phyloP scores from a whole-genome alignment of 1,284 basidiomycete genomes.

The Bjerkandera adusta region DNA sequence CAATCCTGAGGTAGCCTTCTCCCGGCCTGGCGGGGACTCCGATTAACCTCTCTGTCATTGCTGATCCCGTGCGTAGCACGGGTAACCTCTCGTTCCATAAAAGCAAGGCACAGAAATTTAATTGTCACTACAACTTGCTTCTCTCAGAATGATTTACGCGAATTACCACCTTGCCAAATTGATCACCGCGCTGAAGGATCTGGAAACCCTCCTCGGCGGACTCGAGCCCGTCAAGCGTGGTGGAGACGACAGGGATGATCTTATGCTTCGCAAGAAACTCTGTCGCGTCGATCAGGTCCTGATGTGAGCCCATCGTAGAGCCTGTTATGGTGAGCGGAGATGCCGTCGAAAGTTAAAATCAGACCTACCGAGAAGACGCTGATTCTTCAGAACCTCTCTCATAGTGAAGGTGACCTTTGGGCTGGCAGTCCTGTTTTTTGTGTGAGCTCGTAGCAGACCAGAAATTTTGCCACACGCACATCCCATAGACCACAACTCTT shows the following conservation, averaged over 20 bases:
- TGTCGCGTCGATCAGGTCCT: slow-evolving; percentile 73
- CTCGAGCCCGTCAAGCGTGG: slow-evolving; percentile 69
- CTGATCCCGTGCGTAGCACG: too few relatives aligned
- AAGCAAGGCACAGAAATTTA: not conserved
- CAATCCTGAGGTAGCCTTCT: too few relatives aligned
- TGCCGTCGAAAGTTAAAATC: slow-evolving; percentile 4
- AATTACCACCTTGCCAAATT: slow-evolving; percentile 79
- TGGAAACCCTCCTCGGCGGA: slow-evolving; percentile 71
- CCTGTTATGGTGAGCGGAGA: slow-evolving; percentile 38
- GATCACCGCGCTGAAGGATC: slow-evolving; percentile 56
- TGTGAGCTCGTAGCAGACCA: not conserved
- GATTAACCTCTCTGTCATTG: too few relatives aligned
- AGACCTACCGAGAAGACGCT: slow-evolving; percentile 66
- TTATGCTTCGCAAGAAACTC: slow-evolving; percentile 65
- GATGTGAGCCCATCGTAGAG: slow-evolving; percentile 83
- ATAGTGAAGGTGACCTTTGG: slow-evolving; percentile 71
- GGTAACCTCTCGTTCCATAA: not conserved
- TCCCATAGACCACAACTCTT: slow-evolving; percentile 73
- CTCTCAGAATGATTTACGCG: slow-evolving; percentile 25
- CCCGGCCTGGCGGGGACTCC: too few relatives aligned
- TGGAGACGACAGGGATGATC: slow-evolving; percentile 75
- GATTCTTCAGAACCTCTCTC: slow-evolving; percentile 78
- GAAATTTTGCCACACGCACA: slow-evolving; percentile 50
- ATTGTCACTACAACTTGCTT: slow-evolving; percentile 10
- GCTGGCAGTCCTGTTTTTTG: slow-evolving; percentile 57